Percentiles rank a stretch among this genome's conserved stretches.
Evolutionary conservation across 805 yeast genomes (phyloP).

Genomic region (Ogataea corticis): DNA sequence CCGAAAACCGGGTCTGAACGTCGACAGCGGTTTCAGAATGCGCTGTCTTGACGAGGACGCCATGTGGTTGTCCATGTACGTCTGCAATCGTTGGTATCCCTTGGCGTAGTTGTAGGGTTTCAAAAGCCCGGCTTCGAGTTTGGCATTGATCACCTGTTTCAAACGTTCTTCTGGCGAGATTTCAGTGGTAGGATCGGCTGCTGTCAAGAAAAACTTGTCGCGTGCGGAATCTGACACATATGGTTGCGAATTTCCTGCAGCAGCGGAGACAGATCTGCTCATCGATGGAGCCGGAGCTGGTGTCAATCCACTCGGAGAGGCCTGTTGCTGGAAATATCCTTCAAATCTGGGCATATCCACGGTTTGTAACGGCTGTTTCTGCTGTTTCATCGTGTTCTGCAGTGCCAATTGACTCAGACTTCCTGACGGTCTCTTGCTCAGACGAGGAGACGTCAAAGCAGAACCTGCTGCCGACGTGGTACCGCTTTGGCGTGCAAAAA

Average conservation of each 20-base stretch:
- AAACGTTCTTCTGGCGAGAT: constrained; percentile 91
- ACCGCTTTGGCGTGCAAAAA: constrained; percentile 10
- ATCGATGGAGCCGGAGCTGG: constrained; percentile 1
- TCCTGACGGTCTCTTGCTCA: constrained; percentile 14
- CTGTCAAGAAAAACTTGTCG: constrained; percentile 91
- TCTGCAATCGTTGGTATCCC: constrained; percentile 87
- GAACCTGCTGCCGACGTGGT: constrained; percentile 1
- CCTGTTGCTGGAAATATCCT: constrained; percentile 6
- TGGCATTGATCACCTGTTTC: constrained; percentile 92
- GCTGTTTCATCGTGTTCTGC: constrained; percentile 17
- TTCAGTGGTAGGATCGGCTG: constrained; percentile 95
- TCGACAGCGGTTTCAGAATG: constrained; percentile 79
- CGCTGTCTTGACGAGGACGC: constrained; percentile 78
- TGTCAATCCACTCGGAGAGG: constrained; percentile 1
- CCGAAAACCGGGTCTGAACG: constrained; percentile 88
- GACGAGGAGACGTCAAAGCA: constrained; percentile 8
- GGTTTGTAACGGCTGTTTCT: constrained; percentile 9
- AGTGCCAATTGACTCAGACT: constrained; percentile 20
- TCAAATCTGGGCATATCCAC: constrained; percentile 6
- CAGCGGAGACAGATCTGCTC: not conserved
- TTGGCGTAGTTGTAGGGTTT: constrained; percentile 93
- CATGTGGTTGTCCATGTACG: constrained; percentile 93
- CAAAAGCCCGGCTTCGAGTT: constrained; percentile 86
- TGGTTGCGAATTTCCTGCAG: constrained; percentile 22
- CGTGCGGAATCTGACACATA: constrained; percentile 72